Percentiles rank a stretch among this genome's conserved stretches.
Conservation (phyloP, 306 rosid genomes). For the Castanopsis chinensis region DNA sequence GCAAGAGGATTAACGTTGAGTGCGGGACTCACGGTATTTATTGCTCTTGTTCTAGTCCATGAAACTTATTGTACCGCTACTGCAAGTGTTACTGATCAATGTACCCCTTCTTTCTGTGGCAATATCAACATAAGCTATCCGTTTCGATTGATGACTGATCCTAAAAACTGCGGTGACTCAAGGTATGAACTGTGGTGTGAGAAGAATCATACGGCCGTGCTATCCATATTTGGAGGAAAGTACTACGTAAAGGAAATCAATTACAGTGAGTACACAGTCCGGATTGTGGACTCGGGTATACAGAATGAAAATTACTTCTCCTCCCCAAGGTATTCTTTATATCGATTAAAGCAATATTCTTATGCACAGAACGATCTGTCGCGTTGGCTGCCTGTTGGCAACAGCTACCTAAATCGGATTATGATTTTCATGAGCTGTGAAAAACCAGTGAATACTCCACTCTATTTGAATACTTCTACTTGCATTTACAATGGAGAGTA, state of each 20-base stretch:
- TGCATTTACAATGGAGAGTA: not conserved
- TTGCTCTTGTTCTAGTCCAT: too few species aligned
- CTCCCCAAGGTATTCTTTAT: slow-evolving; percentile 6
- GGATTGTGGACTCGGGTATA: slow-evolving; percentile 11
- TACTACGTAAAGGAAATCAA: slow-evolving; percentile 32
- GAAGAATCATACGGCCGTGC: slow-evolving; percentile 2
- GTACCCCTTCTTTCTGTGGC: too few species aligned
- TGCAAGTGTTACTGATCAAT: too few species aligned
- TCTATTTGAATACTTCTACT: slow-evolving; percentile 4
- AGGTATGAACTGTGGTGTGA: not conserved
- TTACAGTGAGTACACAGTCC: slow-evolving; percentile 25
- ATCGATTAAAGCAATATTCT: accelerated
- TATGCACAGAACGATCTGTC: too few species aligned
- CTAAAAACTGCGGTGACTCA: too few species aligned
- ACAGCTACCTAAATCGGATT: not conserved
- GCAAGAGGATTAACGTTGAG: too few species aligned
- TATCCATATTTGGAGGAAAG: not conserved
- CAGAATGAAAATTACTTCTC: not conserved
- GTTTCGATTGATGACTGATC: too few species aligned
- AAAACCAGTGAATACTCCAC: not conserved
- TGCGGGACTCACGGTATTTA: too few species aligned
- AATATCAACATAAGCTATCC: too few species aligned
- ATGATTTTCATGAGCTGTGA: not conserved
- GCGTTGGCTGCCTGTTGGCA: too few species aligned
- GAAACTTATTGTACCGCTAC: too few species aligned